Evolutionary conservation across 2,329 filamentous ascomycete genomes (phyloP).

Genomic region (Stagonosporopsis rhizophila): DNA sequence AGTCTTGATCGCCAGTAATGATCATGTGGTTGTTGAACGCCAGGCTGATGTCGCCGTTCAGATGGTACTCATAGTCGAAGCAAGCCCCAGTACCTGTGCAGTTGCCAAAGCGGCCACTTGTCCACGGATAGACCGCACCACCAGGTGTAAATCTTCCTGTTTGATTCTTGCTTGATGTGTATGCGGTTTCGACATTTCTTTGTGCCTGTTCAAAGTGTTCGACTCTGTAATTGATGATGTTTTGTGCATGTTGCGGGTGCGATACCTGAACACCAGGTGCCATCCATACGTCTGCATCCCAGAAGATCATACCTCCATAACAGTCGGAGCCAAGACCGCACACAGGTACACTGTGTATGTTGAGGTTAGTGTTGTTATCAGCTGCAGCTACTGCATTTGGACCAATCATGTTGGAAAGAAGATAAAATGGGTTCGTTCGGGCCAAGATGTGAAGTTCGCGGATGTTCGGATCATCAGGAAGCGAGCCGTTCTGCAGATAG

Average conservation of each 20-base stretch:
- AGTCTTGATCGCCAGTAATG: constrained; percentile 64
- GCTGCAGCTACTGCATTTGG: constrained; percentile 61
- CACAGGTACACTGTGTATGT: constrained; percentile 71
- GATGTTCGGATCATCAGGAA: constrained; percentile 65
- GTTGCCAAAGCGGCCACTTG: constrained; percentile 70
- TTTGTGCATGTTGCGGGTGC: constrained; percentile 67
- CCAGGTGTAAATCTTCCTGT: constrained; percentile 63
- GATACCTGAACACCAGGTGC: constrained; percentile 70
- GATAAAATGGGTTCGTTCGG: constrained; percentile 63
- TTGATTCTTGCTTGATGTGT: constrained; percentile 65
- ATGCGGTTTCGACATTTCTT: constrained; percentile 64
- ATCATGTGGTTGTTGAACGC: constrained; percentile 67
- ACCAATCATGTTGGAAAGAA: constrained; percentile 63
- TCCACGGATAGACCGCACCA: constrained; percentile 73
- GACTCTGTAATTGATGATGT: constrained; percentile 70
- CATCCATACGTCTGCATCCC: constrained; percentile 74
- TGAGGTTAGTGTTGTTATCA: constrained; percentile 59
- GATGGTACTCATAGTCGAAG: constrained; percentile 75
- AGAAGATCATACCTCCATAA: constrained; percentile 71
- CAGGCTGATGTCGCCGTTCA: constrained; percentile 73
- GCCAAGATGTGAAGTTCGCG: constrained; percentile 63
- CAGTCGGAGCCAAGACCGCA: constrained; percentile 71
- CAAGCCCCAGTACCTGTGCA: constrained; percentile 68
- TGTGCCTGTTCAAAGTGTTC: constrained; percentile 66
- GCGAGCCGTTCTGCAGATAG: constrained; percentile 60